phyloP scores from a whole-genome alignment of 495 filamentous ascomycete species.

The Penicillium salamii region DNA sequence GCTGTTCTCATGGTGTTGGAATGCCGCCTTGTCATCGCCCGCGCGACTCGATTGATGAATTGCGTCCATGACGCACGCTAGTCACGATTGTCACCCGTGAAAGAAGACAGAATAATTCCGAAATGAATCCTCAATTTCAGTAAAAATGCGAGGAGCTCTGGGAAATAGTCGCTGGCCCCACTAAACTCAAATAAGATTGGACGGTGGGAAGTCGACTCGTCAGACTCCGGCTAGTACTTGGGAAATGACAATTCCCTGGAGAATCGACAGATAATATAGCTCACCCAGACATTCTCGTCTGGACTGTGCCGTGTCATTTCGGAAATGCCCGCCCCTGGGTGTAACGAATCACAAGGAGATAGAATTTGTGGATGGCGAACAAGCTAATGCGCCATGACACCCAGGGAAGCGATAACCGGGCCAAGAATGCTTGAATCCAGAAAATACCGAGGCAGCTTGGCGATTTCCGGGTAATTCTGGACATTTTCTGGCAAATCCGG shows the following conservation, averaged over 20 bases:
- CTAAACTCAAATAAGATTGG: background rate
- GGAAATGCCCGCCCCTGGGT: conserved; percentile 3
- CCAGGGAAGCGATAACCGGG: conserved; percentile 26
- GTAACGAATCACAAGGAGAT: conserved; percentile 6
- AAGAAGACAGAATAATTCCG: too few relatives aligned
- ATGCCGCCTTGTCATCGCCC: conserved; percentile 25
- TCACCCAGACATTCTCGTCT: background rate
- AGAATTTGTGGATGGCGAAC: background rate
- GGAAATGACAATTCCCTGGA: background rate
- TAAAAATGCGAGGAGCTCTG: background rate
- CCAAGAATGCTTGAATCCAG: conserved; percentile 9
- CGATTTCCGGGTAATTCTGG: conserved; percentile 1
- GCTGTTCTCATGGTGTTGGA: conserved; percentile 13
- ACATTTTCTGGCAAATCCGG: background rate
- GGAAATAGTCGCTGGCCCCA: background rate
- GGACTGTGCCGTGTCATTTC: background rate
- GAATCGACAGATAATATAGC: background rate
- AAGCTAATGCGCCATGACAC: background rate
- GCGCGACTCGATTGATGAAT: conserved; percentile 17
- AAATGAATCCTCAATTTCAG: background rate
- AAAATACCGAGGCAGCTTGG: conserved; percentile 32
- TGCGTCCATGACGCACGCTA: background rate
- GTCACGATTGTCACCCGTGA: conserved; percentile 15
- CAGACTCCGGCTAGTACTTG: background rate
- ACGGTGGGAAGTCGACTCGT: background rate